phyloP scores from a whole-genome alignment of 345 rosid genomes.

The Camelina neglecta region DNA sequence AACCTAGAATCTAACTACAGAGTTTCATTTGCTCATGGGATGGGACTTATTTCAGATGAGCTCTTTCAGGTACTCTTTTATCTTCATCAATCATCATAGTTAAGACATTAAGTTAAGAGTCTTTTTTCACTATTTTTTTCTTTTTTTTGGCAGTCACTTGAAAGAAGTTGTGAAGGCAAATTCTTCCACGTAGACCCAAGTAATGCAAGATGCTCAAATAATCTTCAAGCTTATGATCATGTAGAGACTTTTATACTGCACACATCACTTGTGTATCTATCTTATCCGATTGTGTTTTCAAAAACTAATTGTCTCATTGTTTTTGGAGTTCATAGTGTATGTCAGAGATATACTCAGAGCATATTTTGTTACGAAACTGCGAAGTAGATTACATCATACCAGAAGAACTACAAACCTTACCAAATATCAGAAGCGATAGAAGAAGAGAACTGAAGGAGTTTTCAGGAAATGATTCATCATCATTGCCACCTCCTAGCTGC shows the following conservation, averaged over 20 bases:
- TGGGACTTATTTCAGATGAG: constrained; percentile 45
- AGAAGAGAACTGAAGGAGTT: constrained; percentile 37
- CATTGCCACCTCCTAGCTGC: constrained; percentile 42
- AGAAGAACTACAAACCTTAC: constrained; percentile 14
- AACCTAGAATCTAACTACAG: not conserved
- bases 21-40: constrained; percentile 35
- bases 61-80: constrained; percentile 26
- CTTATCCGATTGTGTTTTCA: not conserved
- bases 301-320: constrained; percentile 10
- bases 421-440: constrained; percentile 10
- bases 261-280: not conserved
- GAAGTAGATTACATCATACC: constrained; percentile 22
- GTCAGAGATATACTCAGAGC: constrained; percentile 32
- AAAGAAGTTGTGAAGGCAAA: constrained; percentile 35
- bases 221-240: constrained; percentile 22
- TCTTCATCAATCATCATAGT: not conserved
- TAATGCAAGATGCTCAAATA: constrained; percentile 39
- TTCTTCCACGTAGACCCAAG: constrained; percentile 36
- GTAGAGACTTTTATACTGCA: constrained; percentile 10
- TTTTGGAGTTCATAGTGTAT: constrained; percentile 8
- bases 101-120: constrained; percentile 6
- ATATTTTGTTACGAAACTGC: constrained; percentile 40
- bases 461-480: constrained; percentile 31
- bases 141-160: constrained; percentile 32
- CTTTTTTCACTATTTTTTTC: not conserved